Evolutionary conservation across 1,139 yeast species (phyloP), one percentile per base, ranked within the genome.

Genomic region (Pichia sp.): DNA sequence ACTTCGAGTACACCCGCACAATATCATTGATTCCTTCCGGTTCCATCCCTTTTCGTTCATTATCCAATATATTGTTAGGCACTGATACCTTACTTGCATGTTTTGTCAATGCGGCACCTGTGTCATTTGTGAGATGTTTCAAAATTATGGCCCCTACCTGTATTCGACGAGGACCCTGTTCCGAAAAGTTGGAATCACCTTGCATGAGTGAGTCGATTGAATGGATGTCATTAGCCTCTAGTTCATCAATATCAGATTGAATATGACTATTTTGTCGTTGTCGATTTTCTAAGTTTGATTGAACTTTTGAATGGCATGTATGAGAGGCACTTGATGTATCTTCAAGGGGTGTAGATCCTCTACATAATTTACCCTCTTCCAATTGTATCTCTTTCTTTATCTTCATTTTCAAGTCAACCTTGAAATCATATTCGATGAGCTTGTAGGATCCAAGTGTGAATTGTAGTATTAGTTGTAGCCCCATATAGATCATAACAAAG

Each of bases 371-470:
- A n/a, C n/a, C n/a, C n/a, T n/a, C n/a, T n/a, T n/a, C n/a, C n/a
- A n/a, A n/a, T n/a, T n/a, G n/a, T n/a, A n/a, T n/a, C n/a, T n/a
- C n/a, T 29, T 21, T 25, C 27, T 29, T 25, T 11, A 26, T 11
- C 18, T 23, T 23, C 31, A 42, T 37, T 24, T 39, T 44, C 7
- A 56, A 42, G 20, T 59, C 63, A 15, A 56, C 67, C 33, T 67
- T 60, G 51, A 85, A 82, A 55, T 87, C 96, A 59, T 74, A 62
- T 35, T 76, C 81, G n/a, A 86, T 68, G 39, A 86, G 58, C 41
- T 76, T 66, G 56, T 75, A 80, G 4, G 87, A 72, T 3, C 96
- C 96, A 29, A 81, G 57, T 47, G 83, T 81, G 60, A 87, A 88
- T 46, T 85, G 80, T 48, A 72, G 67, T 18, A 84, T 57, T 26